These are phyloP conservation scores for Phytopythium aichiense DNA, from an alignment of 352 stramenopile species.

Conservation along the genomic window DNA sequence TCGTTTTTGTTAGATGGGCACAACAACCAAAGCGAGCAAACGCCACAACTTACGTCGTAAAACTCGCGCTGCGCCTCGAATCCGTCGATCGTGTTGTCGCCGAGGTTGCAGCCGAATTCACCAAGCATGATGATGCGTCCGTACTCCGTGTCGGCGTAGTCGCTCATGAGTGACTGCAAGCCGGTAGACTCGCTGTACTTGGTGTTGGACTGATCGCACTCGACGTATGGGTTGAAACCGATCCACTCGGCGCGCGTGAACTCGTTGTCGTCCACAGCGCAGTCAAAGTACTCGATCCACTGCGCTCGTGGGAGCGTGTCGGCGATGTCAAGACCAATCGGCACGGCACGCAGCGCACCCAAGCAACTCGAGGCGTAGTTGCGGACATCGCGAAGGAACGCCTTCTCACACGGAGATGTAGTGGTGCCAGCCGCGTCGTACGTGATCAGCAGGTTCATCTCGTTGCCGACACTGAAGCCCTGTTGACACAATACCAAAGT, in stretches of 20 bases:
- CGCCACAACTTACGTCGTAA: slow-evolving; percentile 33
- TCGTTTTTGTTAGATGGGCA: neutral
- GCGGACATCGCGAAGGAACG: slow-evolving; percentile 54
- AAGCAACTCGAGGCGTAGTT: slow-evolving; percentile 42
- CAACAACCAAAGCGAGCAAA: neutral
- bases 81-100: slow-evolving; percentile 58
- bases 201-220: slow-evolving; percentile 35
- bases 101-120: slow-evolving; percentile 62
- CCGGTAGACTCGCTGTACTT: slow-evolving; percentile 46
- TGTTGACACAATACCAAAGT: neutral
- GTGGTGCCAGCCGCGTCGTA: slow-evolving; percentile 26
- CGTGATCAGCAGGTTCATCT: slow-evolving; percentile 53
- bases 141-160: slow-evolving; percentile 44
- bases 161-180: slow-evolving; percentile 46
- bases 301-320: slow-evolving; percentile 54
- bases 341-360: slow-evolving; percentile 41
- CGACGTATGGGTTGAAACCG: slow-evolving; percentile 56
- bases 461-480: slow-evolving; percentile 63
- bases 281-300: slow-evolving; percentile 78
- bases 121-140: slow-evolving; percentile 63
- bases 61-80: slow-evolving; percentile 58
- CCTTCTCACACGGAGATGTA: slow-evolving; percentile 67
- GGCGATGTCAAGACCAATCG: slow-evolving; percentile 69
- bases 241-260: slow-evolving; percentile 48
- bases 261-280: slow-evolving; percentile 32